Evolutionary conservation across 2,329 filamentous ascomycete species (phyloP).

Genomic region (Pseudocercospora fijiensis): DNA sequence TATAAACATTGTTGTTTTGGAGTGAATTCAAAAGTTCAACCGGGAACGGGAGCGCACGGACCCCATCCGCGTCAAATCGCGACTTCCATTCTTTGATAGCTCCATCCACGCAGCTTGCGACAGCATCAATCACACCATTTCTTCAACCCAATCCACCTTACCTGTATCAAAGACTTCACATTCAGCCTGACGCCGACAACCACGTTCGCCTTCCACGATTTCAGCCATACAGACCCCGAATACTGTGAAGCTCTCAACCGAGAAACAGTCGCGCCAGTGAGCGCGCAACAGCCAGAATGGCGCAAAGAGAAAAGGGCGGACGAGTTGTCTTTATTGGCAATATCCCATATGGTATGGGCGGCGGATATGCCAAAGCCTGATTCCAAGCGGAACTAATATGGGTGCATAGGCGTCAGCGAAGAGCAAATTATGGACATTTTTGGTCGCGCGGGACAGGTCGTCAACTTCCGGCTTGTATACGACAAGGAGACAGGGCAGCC

Average conservation of each 20-base stretch:
- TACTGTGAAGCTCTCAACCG: background rate
- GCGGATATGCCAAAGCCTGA: background rate
- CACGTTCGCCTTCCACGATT: background rate
- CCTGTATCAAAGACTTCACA: background rate
- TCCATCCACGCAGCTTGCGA: background rate
- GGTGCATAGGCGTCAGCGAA: slow-evolving; percentile 74
- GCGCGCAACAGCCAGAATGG: slow-evolving; percentile 46
- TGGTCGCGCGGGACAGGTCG: slow-evolving; percentile 81
- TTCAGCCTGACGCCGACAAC: background rate
- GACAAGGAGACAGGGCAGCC: slow-evolving; percentile 92
- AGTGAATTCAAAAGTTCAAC: background rate
- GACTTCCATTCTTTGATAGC: background rate
- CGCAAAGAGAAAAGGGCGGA: slow-evolving; percentile 64
- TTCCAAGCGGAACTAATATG: background rate
- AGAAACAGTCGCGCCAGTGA: background rate
- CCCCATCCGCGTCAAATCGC: background rate
- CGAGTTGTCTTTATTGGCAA: slow-evolving; percentile 83
- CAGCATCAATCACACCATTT: background rate
- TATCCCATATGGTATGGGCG: slow-evolving; percentile 69
- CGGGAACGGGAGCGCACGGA: background rate
- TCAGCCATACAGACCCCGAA: background rate
- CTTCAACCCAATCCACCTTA: background rate
- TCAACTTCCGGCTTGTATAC: slow-evolving; percentile 90
- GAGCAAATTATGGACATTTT: slow-evolving; percentile 96
- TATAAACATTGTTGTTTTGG: no score